These are phyloP conservation scores for Salvia miltiorrhiza DNA, from an alignment of 257 asterid species.

Conservation along the genomic window DNA sequence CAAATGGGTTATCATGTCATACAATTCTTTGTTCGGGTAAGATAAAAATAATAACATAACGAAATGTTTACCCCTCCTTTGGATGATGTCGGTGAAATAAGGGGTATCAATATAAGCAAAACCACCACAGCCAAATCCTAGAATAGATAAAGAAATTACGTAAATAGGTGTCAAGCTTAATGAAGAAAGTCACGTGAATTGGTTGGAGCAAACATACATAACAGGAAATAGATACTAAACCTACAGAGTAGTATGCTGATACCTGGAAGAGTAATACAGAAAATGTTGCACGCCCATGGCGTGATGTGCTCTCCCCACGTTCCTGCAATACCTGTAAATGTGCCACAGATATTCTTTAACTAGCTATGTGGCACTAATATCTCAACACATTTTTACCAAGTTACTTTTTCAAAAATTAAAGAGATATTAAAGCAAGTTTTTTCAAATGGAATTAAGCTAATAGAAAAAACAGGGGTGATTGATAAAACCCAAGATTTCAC, in stretches of 20 bases:
- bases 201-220: neutral
- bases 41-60: neutral
- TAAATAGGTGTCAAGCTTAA: neutral
- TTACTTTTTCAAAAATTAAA: too few relatives aligned
- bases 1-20: conserved; percentile 8
- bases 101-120: conserved; percentile 94
- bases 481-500: too few relatives aligned
- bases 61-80: conserved; percentile 88
- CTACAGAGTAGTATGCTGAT: conserved; percentile 6
- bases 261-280: conserved; percentile 99
- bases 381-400: too few relatives aligned
- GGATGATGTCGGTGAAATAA: conserved; percentile 92
- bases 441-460: too few relatives aligned
- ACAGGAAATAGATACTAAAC: neutral
- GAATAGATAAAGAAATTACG: conserved; percentile 20
- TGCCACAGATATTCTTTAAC: too few relatives aligned
- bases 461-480: too few relatives aligned
- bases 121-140: conserved; percentile 99
- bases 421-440: neutral
- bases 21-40: conserved; percentile 14
- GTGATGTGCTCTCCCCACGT: conserved; percentile 99
- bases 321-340: conserved; percentile 81
- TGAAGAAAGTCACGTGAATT: conserved; percentile 17
- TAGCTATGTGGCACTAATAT: too few relatives aligned
- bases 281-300: conserved; percentile 98